Conservation (phyloP, 805 yeast genomes). For the Hermanozyma aechmeae region DNA sequence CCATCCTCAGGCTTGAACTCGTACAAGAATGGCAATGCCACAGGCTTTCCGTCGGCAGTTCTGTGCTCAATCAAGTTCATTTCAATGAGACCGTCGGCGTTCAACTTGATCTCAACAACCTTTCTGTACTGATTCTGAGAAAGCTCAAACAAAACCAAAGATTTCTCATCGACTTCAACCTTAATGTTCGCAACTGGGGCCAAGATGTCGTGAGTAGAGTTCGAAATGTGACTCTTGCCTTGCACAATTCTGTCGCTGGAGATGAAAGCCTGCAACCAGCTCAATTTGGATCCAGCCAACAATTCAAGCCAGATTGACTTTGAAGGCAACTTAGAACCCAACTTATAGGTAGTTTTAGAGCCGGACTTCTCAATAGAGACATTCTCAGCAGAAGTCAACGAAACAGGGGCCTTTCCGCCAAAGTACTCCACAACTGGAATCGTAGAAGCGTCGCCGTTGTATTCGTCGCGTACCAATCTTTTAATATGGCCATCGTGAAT, state of each 20-base stretch:
- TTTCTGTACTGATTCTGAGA: conserved; percentile 62
- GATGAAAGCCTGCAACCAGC: conserved; percentile 90
- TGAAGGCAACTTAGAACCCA: conserved; percentile 25
- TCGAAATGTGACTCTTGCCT: conserved; percentile 67
- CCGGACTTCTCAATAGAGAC: conserved; percentile 21
- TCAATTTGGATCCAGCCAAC: conserved; percentile 68
- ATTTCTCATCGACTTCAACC: conserved; percentile 46
- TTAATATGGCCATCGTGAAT: conserved; percentile 87
- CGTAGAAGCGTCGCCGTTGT: conserved; percentile 56
- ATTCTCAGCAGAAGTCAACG: conserved; percentile 6
- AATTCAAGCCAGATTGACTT: conserved; percentile 56
- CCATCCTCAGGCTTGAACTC: conserved; percentile 78
- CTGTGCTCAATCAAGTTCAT: conserved; percentile 79
- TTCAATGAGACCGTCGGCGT: conserved; percentile 45
- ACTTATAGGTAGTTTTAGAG: conserved; percentile 25
- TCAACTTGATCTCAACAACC: conserved; percentile 54
- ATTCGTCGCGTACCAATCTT: conserved; percentile 57
- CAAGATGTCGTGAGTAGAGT: conserved; percentile 74
- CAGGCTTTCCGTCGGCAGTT: conserved; percentile 68
- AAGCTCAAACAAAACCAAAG: conserved; percentile 57
- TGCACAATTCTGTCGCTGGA: conserved; percentile 76
- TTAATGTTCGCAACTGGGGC: conserved; percentile 58
- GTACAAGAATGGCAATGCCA: conserved; percentile 69
- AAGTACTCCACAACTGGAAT: conserved; percentile 89
- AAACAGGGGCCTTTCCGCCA: conserved; percentile 52